A percentile compares a stretch with the other conserved stretches of the same genome.
phyloP scores from a whole-genome alignment of 192 early-diverging fungal genomes.

The Backusella psychrophila region DNA sequence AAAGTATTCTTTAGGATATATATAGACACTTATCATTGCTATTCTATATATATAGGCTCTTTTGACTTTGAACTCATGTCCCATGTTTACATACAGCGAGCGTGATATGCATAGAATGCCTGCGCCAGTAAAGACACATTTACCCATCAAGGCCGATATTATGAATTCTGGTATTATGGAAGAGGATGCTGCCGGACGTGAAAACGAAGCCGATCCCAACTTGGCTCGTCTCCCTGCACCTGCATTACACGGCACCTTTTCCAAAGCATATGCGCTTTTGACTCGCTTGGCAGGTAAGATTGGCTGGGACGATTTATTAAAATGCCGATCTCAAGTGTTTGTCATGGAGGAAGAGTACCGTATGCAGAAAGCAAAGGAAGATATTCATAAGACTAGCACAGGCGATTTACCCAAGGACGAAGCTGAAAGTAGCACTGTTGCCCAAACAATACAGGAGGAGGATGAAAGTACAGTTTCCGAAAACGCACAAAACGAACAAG shows the following conservation, averaged over 20 bases:
- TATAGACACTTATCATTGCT: neutral
- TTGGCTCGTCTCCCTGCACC: slow-evolving; percentile 84
- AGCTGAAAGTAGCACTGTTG: slow-evolving; percentile 17
- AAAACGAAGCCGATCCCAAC: slow-evolving; percentile 59
- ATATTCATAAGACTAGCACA: slow-evolving; percentile 52
- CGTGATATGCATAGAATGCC: slow-evolving; percentile 91
- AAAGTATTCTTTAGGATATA: neutral
- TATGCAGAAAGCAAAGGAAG: slow-evolving; percentile 69
- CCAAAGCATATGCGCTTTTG: slow-evolving; percentile 82
- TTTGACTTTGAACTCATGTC: slow-evolving; percentile 95
- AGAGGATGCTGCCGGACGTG: slow-evolving; percentile 50
- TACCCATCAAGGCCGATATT: slow-evolving; percentile 85
- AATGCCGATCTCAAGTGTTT: slow-evolving; percentile 85
- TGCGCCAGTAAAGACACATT: slow-evolving; percentile 80
- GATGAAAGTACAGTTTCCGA: slow-evolving; percentile 12
- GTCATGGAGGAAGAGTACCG: slow-evolving; percentile 99
- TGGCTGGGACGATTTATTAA: slow-evolving; percentile 96
- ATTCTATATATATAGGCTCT: slow-evolving; percentile 60
- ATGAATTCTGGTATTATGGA: slow-evolving; percentile 54
- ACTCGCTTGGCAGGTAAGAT: slow-evolving; percentile 76
- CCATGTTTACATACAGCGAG: slow-evolving; percentile 95
- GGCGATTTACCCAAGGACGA: slow-evolving; percentile 34
- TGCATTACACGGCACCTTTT: slow-evolving; percentile 91
- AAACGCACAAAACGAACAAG: neutral
- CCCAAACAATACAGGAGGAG: slow-evolving; percentile 9